Evolutionary conservation across 768 basidiomycete species (phyloP).

Genomic region (Inosperma sp.): DNA sequence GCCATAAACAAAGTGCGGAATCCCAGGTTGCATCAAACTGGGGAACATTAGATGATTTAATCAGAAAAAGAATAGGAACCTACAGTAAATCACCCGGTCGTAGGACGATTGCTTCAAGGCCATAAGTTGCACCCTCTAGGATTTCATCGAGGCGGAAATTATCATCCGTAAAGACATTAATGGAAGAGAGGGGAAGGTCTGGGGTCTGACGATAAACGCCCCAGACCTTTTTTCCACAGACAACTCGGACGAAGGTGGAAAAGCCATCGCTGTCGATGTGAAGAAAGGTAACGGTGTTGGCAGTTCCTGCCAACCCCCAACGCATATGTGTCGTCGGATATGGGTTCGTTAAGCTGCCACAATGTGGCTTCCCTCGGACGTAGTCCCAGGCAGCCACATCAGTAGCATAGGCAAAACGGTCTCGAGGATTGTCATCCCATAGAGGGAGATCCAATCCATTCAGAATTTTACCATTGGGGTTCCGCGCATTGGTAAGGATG

Average conservation of each 20-base stretch:
- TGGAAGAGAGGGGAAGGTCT: neutral
- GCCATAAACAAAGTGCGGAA: constrained; percentile 14
- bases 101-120: neutral
- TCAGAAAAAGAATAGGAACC: neutral
- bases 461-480: neutral
- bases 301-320: neutral
- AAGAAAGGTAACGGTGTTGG: neutral
- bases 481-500: neutral
- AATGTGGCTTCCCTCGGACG: neutral
- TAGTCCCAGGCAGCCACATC: neutral
- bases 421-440: neutral
- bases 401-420: neutral
- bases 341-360: neutral
- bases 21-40: constrained; percentile 23
- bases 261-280: constrained; percentile 4
- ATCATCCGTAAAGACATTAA: neutral
- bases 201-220: neutral
- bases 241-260: neutral
- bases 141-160: neutral
- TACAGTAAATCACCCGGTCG: neutral
- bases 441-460: neutral
- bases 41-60: neutral
- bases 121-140: neutral
- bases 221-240: constrained; percentile 5
- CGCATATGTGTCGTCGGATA: neutral